Conservation (phyloP, 1,139 yeast species). For the Geotrichum carabidarum region DNA sequence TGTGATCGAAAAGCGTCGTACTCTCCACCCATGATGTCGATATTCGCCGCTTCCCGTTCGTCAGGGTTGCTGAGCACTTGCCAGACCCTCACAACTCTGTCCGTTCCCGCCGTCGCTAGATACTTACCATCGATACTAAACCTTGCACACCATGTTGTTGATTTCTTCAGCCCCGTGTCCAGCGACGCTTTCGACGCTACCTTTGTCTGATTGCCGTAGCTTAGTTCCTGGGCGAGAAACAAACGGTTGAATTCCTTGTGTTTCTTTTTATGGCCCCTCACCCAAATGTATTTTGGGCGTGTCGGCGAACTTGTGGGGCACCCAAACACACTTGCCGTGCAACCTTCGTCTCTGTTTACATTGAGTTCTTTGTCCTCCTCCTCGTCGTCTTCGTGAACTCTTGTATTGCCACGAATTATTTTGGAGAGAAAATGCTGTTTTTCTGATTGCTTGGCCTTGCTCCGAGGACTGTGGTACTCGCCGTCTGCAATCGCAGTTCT, state of each 20-base stretch:
- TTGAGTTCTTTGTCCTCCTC: slow-evolving; percentile 7
- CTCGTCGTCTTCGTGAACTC: slow-evolving; percentile 7
- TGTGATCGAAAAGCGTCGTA: slow-evolving; percentile 13
- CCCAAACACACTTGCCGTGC: slow-evolving; percentile 36
- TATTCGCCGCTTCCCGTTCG: slow-evolving; percentile 25
- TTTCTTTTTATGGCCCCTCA: slow-evolving; percentile 36
- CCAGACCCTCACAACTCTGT: slow-evolving; percentile 65
- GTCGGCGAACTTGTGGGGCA: slow-evolving; percentile 32
- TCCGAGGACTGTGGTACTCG: background rate
- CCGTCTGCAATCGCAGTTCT: background rate
- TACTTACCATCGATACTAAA: slow-evolving; percentile 77
- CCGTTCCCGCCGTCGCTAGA: slow-evolving; percentile 80
- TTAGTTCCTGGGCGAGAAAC: slow-evolving; percentile 77
- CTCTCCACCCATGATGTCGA: slow-evolving; percentile 20
- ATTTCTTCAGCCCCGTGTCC: slow-evolving; percentile 23
- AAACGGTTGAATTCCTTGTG: slow-evolving; percentile 47
- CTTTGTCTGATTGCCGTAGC: slow-evolving; percentile 19
- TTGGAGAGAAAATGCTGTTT: slow-evolving; percentile 2
- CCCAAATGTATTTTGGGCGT: slow-evolving; percentile 38
- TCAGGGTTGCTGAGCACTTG: slow-evolving; percentile 53
- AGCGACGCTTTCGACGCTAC: background rate
- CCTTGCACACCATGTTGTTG: slow-evolving; percentile 65
- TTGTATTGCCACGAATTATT: background rate
- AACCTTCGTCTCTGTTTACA: slow-evolving; percentile 33
- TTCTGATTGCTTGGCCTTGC: background rate